Base-by-base conservation (phyloP, 148 eudicot species). In the Rhododendron griersonianum region DNA sequence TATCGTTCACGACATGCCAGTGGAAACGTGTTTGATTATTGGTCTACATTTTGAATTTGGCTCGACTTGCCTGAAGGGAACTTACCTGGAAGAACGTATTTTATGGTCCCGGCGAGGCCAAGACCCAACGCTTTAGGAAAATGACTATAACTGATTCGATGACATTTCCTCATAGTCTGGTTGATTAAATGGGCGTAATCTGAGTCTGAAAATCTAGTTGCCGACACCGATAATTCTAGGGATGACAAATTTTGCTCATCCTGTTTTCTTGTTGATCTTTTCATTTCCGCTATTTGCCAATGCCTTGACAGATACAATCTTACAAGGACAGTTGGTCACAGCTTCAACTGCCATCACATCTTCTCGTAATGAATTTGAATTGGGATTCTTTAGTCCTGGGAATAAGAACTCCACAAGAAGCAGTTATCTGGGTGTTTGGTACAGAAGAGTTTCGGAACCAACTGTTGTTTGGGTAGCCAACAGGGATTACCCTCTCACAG, bases 401-500 rank as follows among this genome's bases (percentile, higher is more conserved):
- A 0, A 3, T 15, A 5, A 0, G 1, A 30, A 33, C 76, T 71
- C 76, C 41, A 86, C 81, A 86, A 85, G 33, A 86, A 89, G 39
- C 80, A 89, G 25, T 88, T 88, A 45, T 15, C 7, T 71, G 76
- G 69, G 48, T 57, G 2, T 57, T 57, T 57, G 63, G 63, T 57
- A 18, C 63, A 57, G 0, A 57, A 57, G 19, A 57, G 23, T 57
- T 4, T 19, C 8, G 8, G 2, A 5, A 7, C 15, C 23, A 30
- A 83, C 80, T 23, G 14, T 63, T 13, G 88, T 90, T 57, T 57
- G 63, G 63, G 63, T 57, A 57, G 63, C 23, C 63, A 57, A 57
- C 63, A 18, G 63, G 63, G 91, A 90, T 15, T 1, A 85, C 2
- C 92, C 93, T 1, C 77, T 57, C 25, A 41, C 0, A 5, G 84